Evolutionary conservation across 371 early-diverging fungal species (phyloP), one percentile per base, ranked within the genome.

Genomic region (Mucor racemosus): DNA sequence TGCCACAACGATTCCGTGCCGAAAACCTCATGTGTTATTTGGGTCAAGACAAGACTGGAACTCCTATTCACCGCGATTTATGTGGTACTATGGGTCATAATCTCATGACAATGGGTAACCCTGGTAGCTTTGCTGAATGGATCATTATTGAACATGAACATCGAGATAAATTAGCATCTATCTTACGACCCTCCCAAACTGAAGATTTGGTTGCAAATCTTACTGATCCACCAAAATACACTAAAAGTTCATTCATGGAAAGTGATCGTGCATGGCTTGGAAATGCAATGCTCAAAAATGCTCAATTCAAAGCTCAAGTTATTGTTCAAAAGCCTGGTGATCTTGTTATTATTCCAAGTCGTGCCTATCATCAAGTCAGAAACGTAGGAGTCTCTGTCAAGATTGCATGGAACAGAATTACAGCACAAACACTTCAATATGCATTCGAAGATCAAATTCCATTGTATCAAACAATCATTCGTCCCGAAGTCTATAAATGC

Each of bases 81-180:
- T 77, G 76, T 54, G 78, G 71, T 13, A 76, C 81, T 1, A 64
- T 78, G 66, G 81, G 81, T 3, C 81, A 80, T 42, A 80, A 80
- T 11, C 34, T 80, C 1, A 80, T 80, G 80, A 60, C 62, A 6
- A 68, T 63, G 39, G 65, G 58, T 1, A 60, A 67, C 10, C 39
- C 65, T 36, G 66, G 40, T 1, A 78, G 68, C 0, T 76, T 57
- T 54, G 65, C 80, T 9, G 75, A 79, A 36, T 79, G 80, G 80
- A 33, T 65, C 21, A 63, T 79, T 31, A 62, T 79, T 10, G 58
- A 67, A 57, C 14, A 71, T 13, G 14, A 65, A 1, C 46, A 74
- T 5, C 64, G 74, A 0, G 62, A 76, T 14, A 19, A 54, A 5
- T 66, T 73, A n/a, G 60, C 68, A 8, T 13, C 31, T 38, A 5